Base-by-base conservation (phyloP, 2,329 filamentous ascomycete species). In the Nannizziopsis arthrosporioides region DNA sequence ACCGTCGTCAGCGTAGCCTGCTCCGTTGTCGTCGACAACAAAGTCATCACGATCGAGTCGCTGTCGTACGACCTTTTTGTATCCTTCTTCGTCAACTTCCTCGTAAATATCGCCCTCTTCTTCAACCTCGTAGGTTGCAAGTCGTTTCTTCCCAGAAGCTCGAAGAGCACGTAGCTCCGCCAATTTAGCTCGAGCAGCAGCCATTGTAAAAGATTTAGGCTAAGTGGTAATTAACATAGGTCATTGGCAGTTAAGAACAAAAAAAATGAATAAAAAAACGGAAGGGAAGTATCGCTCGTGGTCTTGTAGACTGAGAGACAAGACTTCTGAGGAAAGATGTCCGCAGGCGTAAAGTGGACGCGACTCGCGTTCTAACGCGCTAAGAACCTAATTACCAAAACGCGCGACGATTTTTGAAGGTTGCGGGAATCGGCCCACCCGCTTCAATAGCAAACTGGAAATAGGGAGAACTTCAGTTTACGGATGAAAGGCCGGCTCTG, bases 21-120 rank as follows among this genome's bases (percentile, higher is more conserved):
- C 86, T 61, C 88, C 88, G 70, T 94, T 90, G 69, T 95, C 88
- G 71, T 94, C 88, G 50, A 98, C 89, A 45, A 98, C 90, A 61
- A 98, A 98, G 69, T 98, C 92, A 59, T 98, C 92, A 60, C 94
- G 76, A 61, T 96, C 85, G 44, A 98, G 74, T 41, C 92, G 82
- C 48, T 83, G 80, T 37, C 92, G 80, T 11, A 98, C 88, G 56
- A 96, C 83, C 65, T 93, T 93, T 72, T 95, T 95, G 74, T 98
- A 98, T 44, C 85, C 85, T 60, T 92, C 90, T 60, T 98, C 92
- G 61, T 96, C 89, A 42, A 98, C 88, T 60, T 94, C 89, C 54
- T 96, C 92, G 70, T 96, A 98, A 39, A 98, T 73, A 57, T 85
- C 80, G 55, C 82, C 78, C 58, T 85, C 84, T 53, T 96, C 82